These are phyloP conservation scores for Hevea brasiliensis DNA, from an alignment of 345 rosid species.

Conservation along the genomic window DNA sequence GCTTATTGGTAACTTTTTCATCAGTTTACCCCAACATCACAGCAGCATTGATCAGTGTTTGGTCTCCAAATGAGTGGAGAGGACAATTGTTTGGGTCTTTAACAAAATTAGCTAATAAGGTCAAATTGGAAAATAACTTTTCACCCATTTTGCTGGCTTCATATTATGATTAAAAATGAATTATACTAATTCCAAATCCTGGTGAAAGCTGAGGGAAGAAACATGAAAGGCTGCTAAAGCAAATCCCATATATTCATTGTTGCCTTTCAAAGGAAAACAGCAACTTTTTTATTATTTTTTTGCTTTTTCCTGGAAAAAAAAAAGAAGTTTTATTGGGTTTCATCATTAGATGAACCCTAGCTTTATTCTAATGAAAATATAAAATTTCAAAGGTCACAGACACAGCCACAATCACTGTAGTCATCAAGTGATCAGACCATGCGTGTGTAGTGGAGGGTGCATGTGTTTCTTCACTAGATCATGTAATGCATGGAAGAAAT, in stretches of 20 bases:
- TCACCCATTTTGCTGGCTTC: too few relatives aligned
- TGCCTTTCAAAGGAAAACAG: too few relatives aligned
- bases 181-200: background rate
- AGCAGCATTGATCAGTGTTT: constrained; percentile 13
- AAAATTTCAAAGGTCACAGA: background rate
- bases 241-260: background rate
- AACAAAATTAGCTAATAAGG: background rate
- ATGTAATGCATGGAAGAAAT: too few relatives aligned
- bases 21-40: constrained; percentile 14
- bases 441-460: background rate
- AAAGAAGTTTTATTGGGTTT: constrained; percentile 3
- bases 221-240: constrained; percentile 14
- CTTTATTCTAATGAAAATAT: background rate
- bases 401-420: background rate
- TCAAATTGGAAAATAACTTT: background rate
- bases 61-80: constrained; percentile 6
- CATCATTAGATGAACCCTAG: background rate
- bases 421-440: constrained; percentile 11
- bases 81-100: background rate
- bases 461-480: too few relatives aligned
- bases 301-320: too few relatives aligned
- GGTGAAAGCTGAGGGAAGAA: constrained; percentile 2
- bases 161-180: background rate
- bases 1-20: background rate
- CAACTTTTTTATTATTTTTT: too few relatives aligned